Base-by-base conservation (phyloP, 441 rosid genomes). In the Isatis lusitanica region DNA sequence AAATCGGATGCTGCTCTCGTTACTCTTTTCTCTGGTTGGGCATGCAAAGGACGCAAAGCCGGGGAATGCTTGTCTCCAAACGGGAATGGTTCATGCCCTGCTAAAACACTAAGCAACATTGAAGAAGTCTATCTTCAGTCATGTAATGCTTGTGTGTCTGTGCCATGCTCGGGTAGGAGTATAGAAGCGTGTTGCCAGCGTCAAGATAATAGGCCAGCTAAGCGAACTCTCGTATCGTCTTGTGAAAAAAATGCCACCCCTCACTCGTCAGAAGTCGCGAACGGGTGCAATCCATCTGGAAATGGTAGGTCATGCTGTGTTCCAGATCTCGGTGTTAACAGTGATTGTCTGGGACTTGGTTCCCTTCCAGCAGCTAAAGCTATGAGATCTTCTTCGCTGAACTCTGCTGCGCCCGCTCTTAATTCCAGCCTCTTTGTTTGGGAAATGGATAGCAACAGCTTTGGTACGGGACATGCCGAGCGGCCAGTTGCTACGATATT, bases 1-100 rank as follows among this genome's bases (percentile, higher is more conserved):
- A 53, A 79, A 46, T 58, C 85, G 17, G 89, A 86, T 78, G 58
- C 75, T 73, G 89, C 92, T 56, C 82, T 89, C 3, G 80, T 87
- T 63, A 86, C 90, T 40, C 92, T 90, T 71, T 87, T 86, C 80
- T 83, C 88, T 82, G 92, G 95, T 58, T 90, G 95, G 95, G 90
- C 89, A 51, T 90, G 92, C 83, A 87, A 87, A 79, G 88, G 92
- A 59, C 82, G 85, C 73, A 78, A 76, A 62, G 82, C 76, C 43
- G 83, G 77, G 73, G 80, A 75, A 60, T 90, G 89, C 70, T 73
- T 81, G 81, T 87, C 88, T 73, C 76, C 91, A 58, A 80, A 73
- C 75, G 86, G 80, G 62, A 70, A 60, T 61, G 88, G 83, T 76
- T 81, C 82, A 78, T 89, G 89, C 74, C 89, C 89, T 75, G 83